A percentile compares a stretch with the other conserved stretches of the same genome.
phyloP scores from a whole-genome alignment of 2,329 filamentous ascomycete species.

The Neofusicoccum parvum region DNA sequence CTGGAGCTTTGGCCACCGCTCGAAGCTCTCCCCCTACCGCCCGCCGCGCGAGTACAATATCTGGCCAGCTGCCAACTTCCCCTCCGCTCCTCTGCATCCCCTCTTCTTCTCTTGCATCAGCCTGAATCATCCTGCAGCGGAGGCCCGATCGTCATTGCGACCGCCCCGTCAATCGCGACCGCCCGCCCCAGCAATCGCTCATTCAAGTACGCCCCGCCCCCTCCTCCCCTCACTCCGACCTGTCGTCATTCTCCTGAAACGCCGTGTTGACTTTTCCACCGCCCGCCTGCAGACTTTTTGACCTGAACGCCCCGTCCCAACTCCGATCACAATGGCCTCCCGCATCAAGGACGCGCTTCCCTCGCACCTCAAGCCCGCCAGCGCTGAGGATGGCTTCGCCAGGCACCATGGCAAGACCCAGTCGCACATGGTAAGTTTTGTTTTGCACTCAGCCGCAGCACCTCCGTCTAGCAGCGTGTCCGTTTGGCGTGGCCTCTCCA shows the following conservation, averaged over 20 bases:
- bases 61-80: slow-evolving; percentile 21
- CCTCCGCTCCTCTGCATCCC: slow-evolving; percentile 7
- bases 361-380: slow-evolving; percentile 74
- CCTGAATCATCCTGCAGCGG: slow-evolving; percentile 10
- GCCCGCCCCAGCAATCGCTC: slow-evolving; percentile 4
- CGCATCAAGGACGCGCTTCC: slow-evolving; percentile 67
- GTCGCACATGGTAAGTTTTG: slow-evolving; percentile 75
- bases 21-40: slow-evolving; percentile 19
- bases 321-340: slow-evolving; percentile 62
- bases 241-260: slow-evolving; percentile 20
- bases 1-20: slow-evolving; percentile 18
- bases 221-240: slow-evolving; percentile 15
- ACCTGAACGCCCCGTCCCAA: background rate
- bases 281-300: background rate
- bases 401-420: slow-evolving; percentile 81
- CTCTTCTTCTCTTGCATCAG: slow-evolving; percentile 5
- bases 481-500: background rate
- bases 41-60: slow-evolving; percentile 20
- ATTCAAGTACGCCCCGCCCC: slow-evolving; percentile 13
- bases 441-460: slow-evolving; percentile 14
- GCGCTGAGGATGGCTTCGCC: slow-evolving; percentile 51
- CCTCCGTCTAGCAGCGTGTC: slow-evolving; percentile 11
- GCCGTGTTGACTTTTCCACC: slow-evolving; percentile 1
- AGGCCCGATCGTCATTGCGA: slow-evolving; percentile 10
- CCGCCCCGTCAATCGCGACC: slow-evolving; percentile 1